phyloP scores from a whole-genome alignment of 306 rosid genomes.

The Sophora flavescens region DNA sequence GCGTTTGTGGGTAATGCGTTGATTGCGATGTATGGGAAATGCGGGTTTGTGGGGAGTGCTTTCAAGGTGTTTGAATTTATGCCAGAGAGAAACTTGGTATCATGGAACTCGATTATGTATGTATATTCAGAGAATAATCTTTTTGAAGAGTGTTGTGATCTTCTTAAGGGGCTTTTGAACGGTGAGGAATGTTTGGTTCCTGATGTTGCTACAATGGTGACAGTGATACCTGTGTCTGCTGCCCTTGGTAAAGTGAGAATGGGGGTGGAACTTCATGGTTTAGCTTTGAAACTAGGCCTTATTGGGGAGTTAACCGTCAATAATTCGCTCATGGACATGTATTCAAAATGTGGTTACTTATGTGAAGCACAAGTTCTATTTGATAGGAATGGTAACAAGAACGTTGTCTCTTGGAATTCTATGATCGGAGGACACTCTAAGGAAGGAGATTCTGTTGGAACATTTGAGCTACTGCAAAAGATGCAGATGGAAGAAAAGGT shows the following conservation, averaged over 20 bases:
- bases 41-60: conserved; percentile 59
- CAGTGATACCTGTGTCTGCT: conserved; percentile 70
- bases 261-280: conserved; percentile 78
- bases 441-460: conserved; percentile 56
- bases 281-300: conserved; percentile 71
- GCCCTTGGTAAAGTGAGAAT: conserved; percentile 53
- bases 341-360: conserved; percentile 71
- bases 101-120: conserved; percentile 81
- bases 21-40: conserved; percentile 75
- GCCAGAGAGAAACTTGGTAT: conserved; percentile 71
- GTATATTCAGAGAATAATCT: conserved; percentile 67
- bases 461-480: conserved; percentile 64
- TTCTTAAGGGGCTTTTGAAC: conserved; percentile 57
- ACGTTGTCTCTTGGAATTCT: conserved; percentile 86
- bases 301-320: conserved; percentile 61
- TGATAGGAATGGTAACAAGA: conserved; percentile 57
- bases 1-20: conserved; percentile 79
- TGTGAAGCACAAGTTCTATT: conserved; percentile 59
- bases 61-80: conserved; percentile 62
- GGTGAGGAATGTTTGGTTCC: conserved; percentile 58
- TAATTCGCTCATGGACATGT: conserved; percentile 82
- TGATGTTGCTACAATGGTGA: conserved; percentile 80
- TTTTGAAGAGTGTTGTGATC: conserved; percentile 49
- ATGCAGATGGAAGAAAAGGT: conserved; percentile 64
- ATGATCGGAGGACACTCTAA: conserved; percentile 72